Base-by-base conservation (phyloP, 2,329 filamentous ascomycete species). In the Colletotrichum costaricense region DNA sequence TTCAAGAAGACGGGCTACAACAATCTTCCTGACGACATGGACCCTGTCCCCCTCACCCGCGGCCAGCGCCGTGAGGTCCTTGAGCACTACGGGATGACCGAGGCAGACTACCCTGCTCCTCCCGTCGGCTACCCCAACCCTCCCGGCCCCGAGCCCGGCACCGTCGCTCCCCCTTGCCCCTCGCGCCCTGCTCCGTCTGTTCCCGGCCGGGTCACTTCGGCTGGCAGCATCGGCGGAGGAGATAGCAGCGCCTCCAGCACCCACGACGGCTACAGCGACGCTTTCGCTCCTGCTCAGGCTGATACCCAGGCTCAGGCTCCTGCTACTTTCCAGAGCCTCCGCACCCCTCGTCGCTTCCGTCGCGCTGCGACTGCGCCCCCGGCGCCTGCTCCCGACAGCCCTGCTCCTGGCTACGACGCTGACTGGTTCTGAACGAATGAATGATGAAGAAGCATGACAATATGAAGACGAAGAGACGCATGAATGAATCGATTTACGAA, bases 391-490 rank as follows among this genome's bases (percentile, higher is more conserved):
- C 63, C 63, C 4, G 24, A 58, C 42, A 73, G 67, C 19, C 70
- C 70, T 56, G 67, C 67, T 5, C 60, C 71, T 12, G 71, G 71
- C 62, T 71, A 73, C 30, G 71, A 66, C 9, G 71, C 49, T 8
- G 71, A 71, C 28, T 73, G 71, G 71, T 71, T 73, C 56, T 71
- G 30, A 66, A 5, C 3, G 52, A 38, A 12, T n/a, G 63, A 57
- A 12, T 12, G 42, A 16, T 6, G 28, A 26, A 11, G 60, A 49
- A 16, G n/a, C 11, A 30, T 19, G 9, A 55, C n/a, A 1, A 38
- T 55, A 38, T 16, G 49, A 38, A 26, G 19, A n/a, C 16, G 49
- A 38, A n/a, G 19, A n/a, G 38, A 49, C 19, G 42, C 19, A 49
- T 4, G 42, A 22, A 49, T 11, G 42, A 49, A 46, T 22, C 8